Evolutionary conservation across 139 green algal genomes (phyloP).

Genomic region (Closterium sp.): DNA sequence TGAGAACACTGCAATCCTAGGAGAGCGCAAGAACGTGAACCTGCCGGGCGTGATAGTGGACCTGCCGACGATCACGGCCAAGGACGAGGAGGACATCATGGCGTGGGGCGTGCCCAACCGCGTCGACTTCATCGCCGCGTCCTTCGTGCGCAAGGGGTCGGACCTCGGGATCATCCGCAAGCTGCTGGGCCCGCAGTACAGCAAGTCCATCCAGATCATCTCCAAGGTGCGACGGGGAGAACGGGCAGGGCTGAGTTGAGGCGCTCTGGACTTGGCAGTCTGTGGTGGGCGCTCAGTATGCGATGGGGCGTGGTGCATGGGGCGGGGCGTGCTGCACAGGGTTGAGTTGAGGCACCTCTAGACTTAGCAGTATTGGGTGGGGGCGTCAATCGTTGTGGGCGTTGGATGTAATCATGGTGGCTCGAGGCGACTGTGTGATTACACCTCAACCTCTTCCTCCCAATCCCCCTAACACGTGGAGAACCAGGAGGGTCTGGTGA

Average conservation of each 20-base stretch:
- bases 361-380: no score
- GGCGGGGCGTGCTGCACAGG: no score
- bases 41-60: slow-evolving; percentile 95
- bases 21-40: slow-evolving; percentile 97
- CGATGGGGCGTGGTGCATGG: no score
- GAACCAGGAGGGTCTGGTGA: neutral
- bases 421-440: no score
- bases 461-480: neutral
- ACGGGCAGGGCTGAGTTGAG: no score
- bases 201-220: slow-evolving; percentile 84
- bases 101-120: slow-evolving; percentile 94
- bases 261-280: no score
- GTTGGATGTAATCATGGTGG: no score
- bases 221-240: slow-evolving; percentile 83
- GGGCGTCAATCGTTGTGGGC: no score
- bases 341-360: no score
- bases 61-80: slow-evolving; percentile 94
- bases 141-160: slow-evolving; percentile 93
- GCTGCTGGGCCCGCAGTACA: slow-evolving; percentile 72
- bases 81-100: slow-evolving; percentile 90
- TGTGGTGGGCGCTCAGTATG: no score
- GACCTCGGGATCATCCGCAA: slow-evolving; percentile 88
- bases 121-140: slow-evolving; percentile 98
- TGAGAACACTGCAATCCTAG: slow-evolving; percentile 88
- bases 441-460: no score